A percentile compares a stretch with the other conserved stretches of the same genome.
Conservation (phyloP, 2,329 filamentous ascomycete genomes). For the Leptographium radiaticola region DNA sequence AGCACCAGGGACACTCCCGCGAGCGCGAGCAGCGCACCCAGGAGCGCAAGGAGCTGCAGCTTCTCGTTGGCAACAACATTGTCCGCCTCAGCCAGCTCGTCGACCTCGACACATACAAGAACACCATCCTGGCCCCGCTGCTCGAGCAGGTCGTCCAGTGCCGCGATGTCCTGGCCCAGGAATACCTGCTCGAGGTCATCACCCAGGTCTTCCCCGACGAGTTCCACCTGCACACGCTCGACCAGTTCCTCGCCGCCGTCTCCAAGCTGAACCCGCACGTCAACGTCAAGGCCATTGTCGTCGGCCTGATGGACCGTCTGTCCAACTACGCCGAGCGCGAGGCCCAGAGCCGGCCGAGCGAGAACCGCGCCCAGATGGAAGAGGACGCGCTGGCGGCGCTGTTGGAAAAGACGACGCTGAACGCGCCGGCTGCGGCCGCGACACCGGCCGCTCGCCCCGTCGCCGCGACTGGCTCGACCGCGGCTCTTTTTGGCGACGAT, state of each 20-base stretch:
- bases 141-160: constrained; percentile 97
- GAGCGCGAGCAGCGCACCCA: constrained; percentile 89
- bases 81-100: constrained; percentile 91
- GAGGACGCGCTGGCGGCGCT: constrained; percentile 70
- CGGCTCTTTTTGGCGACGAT: not conserved
- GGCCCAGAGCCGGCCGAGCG: constrained; percentile 54
- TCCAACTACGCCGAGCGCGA: constrained; percentile 92
- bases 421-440: not conserved
- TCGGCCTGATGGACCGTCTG: constrained; percentile 91
- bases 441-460: not conserved
- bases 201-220: constrained; percentile 98
- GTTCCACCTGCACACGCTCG: constrained; percentile 91
- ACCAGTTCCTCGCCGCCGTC: constrained; percentile 87
- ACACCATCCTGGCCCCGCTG: constrained; percentile 73
- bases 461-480: not conserved
- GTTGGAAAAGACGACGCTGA: constrained; percentile 62
- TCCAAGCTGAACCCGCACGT: constrained; percentile 90
- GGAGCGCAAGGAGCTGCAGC: constrained; percentile 87
- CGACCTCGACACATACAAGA: constrained; percentile 88
- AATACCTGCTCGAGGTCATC: constrained; percentile 95
- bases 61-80: constrained; percentile 92
- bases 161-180: constrained; percentile 89
- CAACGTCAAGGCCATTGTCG: constrained; percentile 95
- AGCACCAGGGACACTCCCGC: constrained; percentile 93
- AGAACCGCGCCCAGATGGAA: constrained; percentile 65